Base-by-base conservation (phyloP, 768 basidiomycete genomes). In the Boletus subcaerulescens region DNA sequence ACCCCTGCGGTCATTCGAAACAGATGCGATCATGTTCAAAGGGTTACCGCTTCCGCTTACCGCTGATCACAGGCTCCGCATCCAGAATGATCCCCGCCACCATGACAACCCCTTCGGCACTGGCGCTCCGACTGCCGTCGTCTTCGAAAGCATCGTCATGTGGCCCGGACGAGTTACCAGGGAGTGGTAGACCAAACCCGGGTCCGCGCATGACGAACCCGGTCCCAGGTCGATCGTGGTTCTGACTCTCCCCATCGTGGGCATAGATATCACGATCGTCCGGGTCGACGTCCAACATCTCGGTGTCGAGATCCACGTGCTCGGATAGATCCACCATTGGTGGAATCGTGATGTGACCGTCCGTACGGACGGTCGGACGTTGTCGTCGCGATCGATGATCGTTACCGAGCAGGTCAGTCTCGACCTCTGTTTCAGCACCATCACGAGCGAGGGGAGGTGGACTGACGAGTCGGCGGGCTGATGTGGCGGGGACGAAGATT, bases 391-490 rank as follows among this genome's bases (percentile, higher is more conserved):
- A 7, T 0, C 68, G 61, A 33, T 51, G 55, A 0, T 57, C 60
- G 3, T 49, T 49, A 1, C 56, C 56, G 1, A 65, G 39, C 15
- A 67, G 12, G 36, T 71, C 70, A 0, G 56, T 59, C 46, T 71
- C 70, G 1, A 73, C 70, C 33, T 71, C 70, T 0, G 70, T 71
- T 48, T 71, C 70, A 1, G 71, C 72, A 6, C 70, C 72, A 7
- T 70, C 69, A 3, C 69, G 64, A 0, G 57, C 56, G 17, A 61
- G 56, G 0, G 69, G 61, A 0, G 60, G 67, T 17, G 65, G 65
- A 7, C 55, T 70, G 15, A 54, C 59, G 15, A 66, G 60, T 1
- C 58, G 60, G 36, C 64, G 62, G 0, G 45, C 54, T 0, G 62
- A 59, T 0, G 36, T 38, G 24, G 57, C 11, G 22, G 56, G 11